Conservation (phyloP, 257 asterid genomes). For the Asclepias syriaca region DNA sequence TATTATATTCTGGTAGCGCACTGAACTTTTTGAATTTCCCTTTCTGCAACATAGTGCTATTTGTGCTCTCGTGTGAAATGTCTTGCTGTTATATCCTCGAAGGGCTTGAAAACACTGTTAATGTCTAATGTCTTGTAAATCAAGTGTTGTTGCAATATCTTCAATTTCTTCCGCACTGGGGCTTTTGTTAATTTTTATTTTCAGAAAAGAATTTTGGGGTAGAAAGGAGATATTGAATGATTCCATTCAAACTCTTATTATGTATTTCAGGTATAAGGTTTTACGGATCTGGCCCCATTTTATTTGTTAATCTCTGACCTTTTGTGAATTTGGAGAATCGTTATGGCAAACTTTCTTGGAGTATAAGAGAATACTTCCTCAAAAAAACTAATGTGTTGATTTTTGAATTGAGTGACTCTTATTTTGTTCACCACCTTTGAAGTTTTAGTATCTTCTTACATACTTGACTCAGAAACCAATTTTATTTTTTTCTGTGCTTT, state of each 20-base stretch:
- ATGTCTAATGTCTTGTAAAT: not conserved
- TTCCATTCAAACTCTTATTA: not conserved
- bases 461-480: not conserved
- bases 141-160: not conserved
- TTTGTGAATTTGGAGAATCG: not conserved
- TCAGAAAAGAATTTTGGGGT: not conserved
- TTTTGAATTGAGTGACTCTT: not conserved
- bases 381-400: not conserved
- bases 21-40: not conserved
- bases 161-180: not conserved
- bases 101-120: not conserved
- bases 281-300: not conserved
- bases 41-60: slow-evolving; percentile 1
- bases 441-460: not conserved
- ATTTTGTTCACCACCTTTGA: not conserved
- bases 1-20: slow-evolving; percentile 1
- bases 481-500: slow-evolving; percentile 5
- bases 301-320: not conserved
- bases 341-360: not conserved
- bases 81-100: not conserved
- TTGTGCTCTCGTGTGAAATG: not conserved
- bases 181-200: not conserved
- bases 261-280: not conserved
- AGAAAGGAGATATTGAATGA: not conserved
- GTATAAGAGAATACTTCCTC: slow-evolving; percentile 1